Base-by-base conservation (phyloP, 2,329 filamentous ascomycete genomes). In the Trichoderma oligosporum region DNA sequence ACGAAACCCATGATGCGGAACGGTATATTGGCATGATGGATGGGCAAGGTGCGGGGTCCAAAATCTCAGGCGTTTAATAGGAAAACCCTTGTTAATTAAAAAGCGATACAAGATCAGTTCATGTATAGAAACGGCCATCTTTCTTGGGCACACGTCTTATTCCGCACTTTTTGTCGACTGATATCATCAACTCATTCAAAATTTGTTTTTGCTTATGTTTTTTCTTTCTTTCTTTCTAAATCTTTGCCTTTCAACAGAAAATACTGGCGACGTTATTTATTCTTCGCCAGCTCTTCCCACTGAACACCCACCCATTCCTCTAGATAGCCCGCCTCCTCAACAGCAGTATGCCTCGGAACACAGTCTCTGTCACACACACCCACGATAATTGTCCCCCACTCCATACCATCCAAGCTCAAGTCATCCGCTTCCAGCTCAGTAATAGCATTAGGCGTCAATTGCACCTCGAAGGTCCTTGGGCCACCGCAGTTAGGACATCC, bases 301-400 rank as follows among this genome's bases (percentile, higher is more conserved):
- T 99, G 94, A 62, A 97, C 94, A 6, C 93, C 94, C n/a, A 83
- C 85, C 93, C 94, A 99, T 73, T 99, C 94, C 76, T 97, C 94
- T 16, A 91, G 67, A 73, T 95, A 97, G 1, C 86, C 89, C 0
- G 85, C 82, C 66, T 85, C 80, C 0, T 85, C 88, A 33, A 80
- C 76, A 11, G 73, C 71, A 6, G 84, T 79, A 0, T 82, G 81
- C 5, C 71, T 71, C 14, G 84, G 82, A 65, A 81, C 78, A 69
- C 94, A 97, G 70, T 97, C 90, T 67, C 75, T 82, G 62, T 81
- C 83, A 71, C 94, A 99, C 7, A 95, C 91, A 0, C 85, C 91
- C 35, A 97, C 77, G 58, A 99, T 84, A 7, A 99, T 82, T 0
- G 91, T 97, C 0, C 93, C 93, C 94, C 94, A 99, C 67, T 99